Conservation (phyloP, 805 yeast genomes). For the Kuraishia molischiana region DNA sequence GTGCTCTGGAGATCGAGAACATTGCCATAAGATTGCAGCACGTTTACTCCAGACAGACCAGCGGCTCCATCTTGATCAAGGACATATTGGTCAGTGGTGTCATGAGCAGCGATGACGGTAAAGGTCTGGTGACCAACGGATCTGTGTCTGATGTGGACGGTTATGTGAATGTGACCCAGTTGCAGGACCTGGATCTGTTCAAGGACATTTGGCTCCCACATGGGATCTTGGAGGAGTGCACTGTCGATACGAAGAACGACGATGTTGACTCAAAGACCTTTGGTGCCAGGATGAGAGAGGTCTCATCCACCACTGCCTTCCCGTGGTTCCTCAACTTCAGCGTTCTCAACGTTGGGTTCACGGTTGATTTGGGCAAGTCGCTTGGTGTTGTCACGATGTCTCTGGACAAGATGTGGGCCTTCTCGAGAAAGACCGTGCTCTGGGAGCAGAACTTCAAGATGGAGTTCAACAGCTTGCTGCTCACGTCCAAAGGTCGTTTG, state of each 20-base stretch:
- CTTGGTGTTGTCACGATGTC: constrained; percentile 54
- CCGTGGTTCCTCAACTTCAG: constrained; percentile 66
- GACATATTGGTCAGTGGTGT: constrained; percentile 38
- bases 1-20: constrained; percentile 39
- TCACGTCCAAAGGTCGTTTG: constrained; percentile 67
- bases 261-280: constrained; percentile 19
- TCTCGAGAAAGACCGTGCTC: constrained; percentile 52
- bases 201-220: constrained; percentile 71
- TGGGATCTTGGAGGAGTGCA: constrained; percentile 18
- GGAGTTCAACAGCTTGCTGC: constrained; percentile 41
- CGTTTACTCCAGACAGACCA: constrained; percentile 79
- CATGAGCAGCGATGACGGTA: constrained; percentile 25
- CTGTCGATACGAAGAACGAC: constrained; percentile 6
- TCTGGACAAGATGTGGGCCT: constrained; percentile 56
- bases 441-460: constrained; percentile 65
- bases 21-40: constrained; percentile 75
- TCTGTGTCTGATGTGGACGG: constrained; percentile 45
- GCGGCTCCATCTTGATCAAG: constrained; percentile 55
- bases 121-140: constrained; percentile 22
- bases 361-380: constrained; percentile 76
- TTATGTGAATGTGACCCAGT: constrained; percentile 69
- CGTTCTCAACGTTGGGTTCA: constrained; percentile 39
- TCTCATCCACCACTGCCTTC: constrained; percentile 50
- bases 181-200: constrained; percentile 79
- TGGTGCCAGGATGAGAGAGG: constrained; percentile 42